phyloP scores from a whole-genome alignment of 495 filamentous ascomycete genomes.

The Xylaria scruposa region DNA sequence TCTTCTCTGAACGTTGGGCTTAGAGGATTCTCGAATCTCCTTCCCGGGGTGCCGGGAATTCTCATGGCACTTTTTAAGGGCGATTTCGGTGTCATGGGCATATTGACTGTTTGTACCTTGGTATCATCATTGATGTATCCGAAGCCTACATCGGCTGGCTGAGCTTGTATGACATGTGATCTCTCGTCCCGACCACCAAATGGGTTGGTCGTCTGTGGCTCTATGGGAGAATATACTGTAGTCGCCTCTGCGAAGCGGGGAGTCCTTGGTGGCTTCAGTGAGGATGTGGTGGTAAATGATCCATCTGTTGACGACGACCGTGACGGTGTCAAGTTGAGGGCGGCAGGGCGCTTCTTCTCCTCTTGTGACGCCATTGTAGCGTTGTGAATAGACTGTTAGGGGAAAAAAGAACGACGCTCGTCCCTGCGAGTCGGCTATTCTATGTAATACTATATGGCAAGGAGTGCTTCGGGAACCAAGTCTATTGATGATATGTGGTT shows the following conservation, averaged over 20 bases:
- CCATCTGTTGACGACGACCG: slow-evolving; percentile 53
- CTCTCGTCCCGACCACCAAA: slow-evolving; percentile 68
- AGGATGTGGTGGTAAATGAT: slow-evolving; percentile 61
- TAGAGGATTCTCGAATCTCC: slow-evolving; percentile 68
- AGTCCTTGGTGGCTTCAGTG: slow-evolving; percentile 78
- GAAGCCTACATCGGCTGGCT: slow-evolving; percentile 87
- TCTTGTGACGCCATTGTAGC: slow-evolving; percentile 41
- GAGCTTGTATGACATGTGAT: slow-evolving; percentile 64
- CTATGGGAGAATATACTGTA: slow-evolving; percentile 83
- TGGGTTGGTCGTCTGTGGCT: slow-evolving; percentile 61
- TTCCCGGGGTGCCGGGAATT: slow-evolving; percentile 77
- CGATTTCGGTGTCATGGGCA: slow-evolving; percentile 70
- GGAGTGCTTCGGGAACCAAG: slow-evolving; percentile 29
- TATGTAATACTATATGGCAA: slow-evolving; percentile 27
- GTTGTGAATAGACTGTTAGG: slow-evolving; percentile 34
- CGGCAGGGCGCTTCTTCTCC: slow-evolving; percentile 59
- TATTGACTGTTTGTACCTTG: slow-evolving; percentile 54
- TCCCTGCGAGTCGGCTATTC: slow-evolving; percentile 35
- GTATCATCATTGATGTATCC: slow-evolving; percentile 77
- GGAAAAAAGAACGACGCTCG: slow-evolving; percentile 39
- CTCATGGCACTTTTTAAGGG: slow-evolving; percentile 87
- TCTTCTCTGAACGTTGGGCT: slow-evolving; percentile 92
- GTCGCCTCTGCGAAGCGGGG: slow-evolving; percentile 92
- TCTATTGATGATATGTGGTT: slow-evolving; percentile 28
- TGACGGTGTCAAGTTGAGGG: slow-evolving; percentile 54